These are phyloP conservation scores for Magnaporthiopsis poae DNA, from an alignment of 2,329 filamentous ascomycete genomes.

Conservation along the genomic window DNA sequence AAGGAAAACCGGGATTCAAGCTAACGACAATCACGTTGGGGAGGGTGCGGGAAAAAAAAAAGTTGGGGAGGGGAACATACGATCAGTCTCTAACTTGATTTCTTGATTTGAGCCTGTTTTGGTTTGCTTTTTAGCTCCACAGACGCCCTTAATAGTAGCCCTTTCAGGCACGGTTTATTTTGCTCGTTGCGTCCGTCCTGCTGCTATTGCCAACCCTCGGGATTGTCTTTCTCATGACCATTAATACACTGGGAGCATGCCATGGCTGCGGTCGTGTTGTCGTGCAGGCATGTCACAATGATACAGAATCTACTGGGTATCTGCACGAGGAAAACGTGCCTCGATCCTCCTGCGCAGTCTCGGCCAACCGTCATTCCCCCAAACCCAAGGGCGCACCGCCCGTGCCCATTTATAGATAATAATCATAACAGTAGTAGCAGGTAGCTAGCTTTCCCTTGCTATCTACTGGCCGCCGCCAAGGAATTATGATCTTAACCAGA, in stretches of 20 bases:
- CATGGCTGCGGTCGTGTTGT: neutral
- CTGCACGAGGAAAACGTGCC: neutral
- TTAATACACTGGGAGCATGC: neutral
- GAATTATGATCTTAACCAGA: neutral
- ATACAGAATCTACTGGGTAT: neutral
- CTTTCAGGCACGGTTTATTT: no score
- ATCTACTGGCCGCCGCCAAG: neutral
- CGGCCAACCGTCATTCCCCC: no score
- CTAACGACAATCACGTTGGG: no score
- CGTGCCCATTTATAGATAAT: neutral
- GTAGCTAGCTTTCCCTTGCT: neutral
- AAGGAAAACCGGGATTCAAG: neutral
- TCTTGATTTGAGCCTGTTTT: no score
- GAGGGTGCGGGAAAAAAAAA: no score
- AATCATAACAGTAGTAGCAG: neutral
- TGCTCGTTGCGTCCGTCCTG: no score
- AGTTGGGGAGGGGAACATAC: no score
- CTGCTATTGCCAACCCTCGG: no score
- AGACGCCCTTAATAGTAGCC: no score
- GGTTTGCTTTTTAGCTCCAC: no score
- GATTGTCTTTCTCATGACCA: neutral
- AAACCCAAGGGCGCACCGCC: no score
- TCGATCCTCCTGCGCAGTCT: neutral
- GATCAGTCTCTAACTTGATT: no score
- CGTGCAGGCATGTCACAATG: neutral